Conservation (phyloP, 2,329 filamentous ascomycete species). For the Colletotrichum tamarilloi region DNA sequence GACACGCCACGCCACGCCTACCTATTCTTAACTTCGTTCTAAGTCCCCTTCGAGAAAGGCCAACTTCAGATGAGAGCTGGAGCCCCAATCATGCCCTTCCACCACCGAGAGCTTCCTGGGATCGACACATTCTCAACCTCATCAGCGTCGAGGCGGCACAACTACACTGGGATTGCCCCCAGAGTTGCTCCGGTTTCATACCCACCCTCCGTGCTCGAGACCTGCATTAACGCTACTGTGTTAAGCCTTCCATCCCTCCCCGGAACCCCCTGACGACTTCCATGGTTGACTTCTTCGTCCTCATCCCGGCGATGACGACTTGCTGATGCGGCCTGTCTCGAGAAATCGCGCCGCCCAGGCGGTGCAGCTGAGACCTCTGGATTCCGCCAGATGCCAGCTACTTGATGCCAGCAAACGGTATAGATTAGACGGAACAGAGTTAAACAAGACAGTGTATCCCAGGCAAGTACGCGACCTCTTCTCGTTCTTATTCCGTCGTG, state of each 20-base stretch:
- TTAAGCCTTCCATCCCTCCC: conserved; percentile 18
- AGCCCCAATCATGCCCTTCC: conserved; percentile 6
- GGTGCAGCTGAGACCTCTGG: neutral
- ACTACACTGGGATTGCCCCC: conserved; percentile 10
- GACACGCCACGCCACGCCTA: conserved; percentile 1
- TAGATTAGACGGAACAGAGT: neutral
- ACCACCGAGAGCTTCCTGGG: neutral
- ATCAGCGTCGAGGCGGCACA: neutral
- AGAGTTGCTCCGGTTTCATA: conserved; percentile 22
- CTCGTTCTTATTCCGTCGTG: neutral
- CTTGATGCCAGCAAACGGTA: neutral
- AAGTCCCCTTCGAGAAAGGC: conserved; percentile 4
- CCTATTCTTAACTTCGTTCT: conserved; percentile 12
- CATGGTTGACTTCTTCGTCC: neutral
- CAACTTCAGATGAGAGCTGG: conserved; percentile 26
- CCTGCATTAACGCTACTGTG: conserved; percentile 24
- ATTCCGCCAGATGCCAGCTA: neutral
- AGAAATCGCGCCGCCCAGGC: neutral
- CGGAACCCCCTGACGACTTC: conserved; percentile 1
- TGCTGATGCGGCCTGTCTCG: conserved; percentile 23
- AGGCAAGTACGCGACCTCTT: neutral
- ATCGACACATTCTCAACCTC: conserved; percentile 14
- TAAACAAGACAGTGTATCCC: neutral
- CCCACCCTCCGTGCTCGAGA: conserved; percentile 19
- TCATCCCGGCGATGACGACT: conserved; percentile 18